Evolutionary conservation across 495 filamentous ascomycete genomes (phyloP).

Genomic region (Friedmanniomyces simplex): DNA sequence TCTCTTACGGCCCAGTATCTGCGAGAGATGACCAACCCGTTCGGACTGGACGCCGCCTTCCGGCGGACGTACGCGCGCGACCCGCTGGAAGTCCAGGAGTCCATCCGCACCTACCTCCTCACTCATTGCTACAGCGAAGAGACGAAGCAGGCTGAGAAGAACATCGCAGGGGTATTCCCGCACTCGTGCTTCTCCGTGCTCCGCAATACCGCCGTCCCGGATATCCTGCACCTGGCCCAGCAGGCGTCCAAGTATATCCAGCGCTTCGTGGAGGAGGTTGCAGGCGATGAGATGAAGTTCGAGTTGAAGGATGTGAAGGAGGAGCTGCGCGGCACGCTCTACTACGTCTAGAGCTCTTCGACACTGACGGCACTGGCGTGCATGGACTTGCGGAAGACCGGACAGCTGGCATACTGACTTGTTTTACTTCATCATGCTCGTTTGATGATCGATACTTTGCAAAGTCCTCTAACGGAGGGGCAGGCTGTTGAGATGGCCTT

Average conservation of each 20-base stretch:
- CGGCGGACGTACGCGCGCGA: background rate
- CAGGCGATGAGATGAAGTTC: background rate
- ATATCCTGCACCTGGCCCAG: slow-evolving; percentile 2
- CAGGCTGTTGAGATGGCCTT: background rate
- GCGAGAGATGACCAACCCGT: background rate
- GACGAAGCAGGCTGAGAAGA: too few relatives aligned
- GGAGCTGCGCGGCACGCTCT: background rate
- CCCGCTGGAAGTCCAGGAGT: background rate
- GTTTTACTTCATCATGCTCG: background rate
- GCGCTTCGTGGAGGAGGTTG: background rate
- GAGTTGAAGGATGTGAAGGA: background rate
- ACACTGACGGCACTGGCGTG: background rate
- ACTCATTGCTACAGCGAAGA: background rate
- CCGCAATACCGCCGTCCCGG: background rate
- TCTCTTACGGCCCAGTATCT: background rate
- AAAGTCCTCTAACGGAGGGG: background rate
- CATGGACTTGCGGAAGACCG: background rate
- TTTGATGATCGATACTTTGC: background rate
- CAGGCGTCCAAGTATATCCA: background rate
- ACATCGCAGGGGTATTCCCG: too few relatives aligned
- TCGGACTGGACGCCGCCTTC: background rate
- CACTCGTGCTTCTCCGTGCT: background rate
- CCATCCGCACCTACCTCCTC: background rate
- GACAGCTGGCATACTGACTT: background rate
- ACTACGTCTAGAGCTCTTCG: background rate